phyloP scores from a whole-genome alignment of 73 alveolate species.

The Strombidium stylifer region DNA sequence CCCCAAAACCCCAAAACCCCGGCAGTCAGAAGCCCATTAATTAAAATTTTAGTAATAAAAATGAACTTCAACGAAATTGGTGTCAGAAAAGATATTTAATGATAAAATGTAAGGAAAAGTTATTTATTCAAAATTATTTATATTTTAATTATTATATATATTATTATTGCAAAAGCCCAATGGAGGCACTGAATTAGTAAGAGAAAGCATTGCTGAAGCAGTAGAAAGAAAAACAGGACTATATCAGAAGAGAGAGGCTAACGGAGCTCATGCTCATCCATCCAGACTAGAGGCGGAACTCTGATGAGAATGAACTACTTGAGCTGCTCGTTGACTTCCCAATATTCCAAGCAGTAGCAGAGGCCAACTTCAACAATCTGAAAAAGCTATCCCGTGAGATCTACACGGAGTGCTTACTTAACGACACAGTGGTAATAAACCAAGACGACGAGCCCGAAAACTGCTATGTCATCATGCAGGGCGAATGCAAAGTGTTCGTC shows the following conservation, averaged over 20 bases:
- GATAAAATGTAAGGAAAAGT: too few relatives aligned
- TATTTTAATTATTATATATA: too few relatives aligned
- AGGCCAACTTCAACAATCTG: constrained; percentile 33
- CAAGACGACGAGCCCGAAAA: constrained; percentile 37
- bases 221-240: constrained; percentile 20
- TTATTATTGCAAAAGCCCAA: too few relatives aligned
- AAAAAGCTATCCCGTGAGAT: constrained; percentile 8
- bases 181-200: too few relatives aligned
- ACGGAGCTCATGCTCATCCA: constrained; percentile 18
- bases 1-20: too few relatives aligned
- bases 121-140: too few relatives aligned
- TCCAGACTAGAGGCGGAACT: constrained; percentile 17
- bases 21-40: too few relatives aligned
- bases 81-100: too few relatives aligned
- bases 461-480: constrained; percentile 29
- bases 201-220: too few relatives aligned
- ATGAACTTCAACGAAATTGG: too few relatives aligned
- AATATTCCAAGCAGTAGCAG: constrained; percentile 43
- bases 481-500: constrained; percentile 29
- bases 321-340: constrained; percentile 47
- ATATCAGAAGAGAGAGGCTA: constrained; percentile 31
- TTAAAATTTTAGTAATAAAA: too few relatives aligned
- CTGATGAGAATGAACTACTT: constrained; percentile 23
- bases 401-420: constrained; percentile 33
- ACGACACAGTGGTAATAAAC: constrained; percentile 5